Evolutionary conservation across 495 filamentous ascomycete species (phyloP), one percentile per base, ranked within the genome.

Genomic region (Talaromyces nanjingensis): DNA sequence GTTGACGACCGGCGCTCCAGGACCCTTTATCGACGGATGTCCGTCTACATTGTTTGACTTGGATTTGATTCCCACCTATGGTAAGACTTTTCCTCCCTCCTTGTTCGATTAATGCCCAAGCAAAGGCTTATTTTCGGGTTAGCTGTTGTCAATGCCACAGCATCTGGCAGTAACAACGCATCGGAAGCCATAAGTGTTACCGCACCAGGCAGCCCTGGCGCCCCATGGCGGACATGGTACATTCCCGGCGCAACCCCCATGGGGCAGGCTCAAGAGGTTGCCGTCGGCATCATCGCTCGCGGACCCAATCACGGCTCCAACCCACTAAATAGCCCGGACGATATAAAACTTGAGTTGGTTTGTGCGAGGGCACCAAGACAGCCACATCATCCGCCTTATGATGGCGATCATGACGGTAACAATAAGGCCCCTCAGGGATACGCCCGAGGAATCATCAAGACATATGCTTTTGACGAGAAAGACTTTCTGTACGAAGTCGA

Each of bases 151-250:
- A 68, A 68, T 37, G 77, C 79, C 67, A 70, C 60, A 54, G 31
- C n/a, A 24, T 6, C 12, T 54, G 45, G 60, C 29, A 12, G 8
- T 3, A 14, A 31, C 25, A 62, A 62, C 29, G 45, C 25, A 62
- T n/a, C 67, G 68, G 12, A 70, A 27, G 65, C 70, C 22, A 73
- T 74, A 5, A 68, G 65, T 1, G 64, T 78, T 3, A 71, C 73
- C 58, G 69, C 68, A 20, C 61, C 74, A 6, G 78, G 78, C 5
- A 70, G 64, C 14, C 65, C 68, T 24, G 37, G 66, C 20, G 65
- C 55, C 60, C 76, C 78, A 4, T 80, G 76, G 78, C 71, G 72
- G 55, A 75, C 76, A 7, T 79, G 71, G 71, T 76, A 75, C 52
- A 66, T 78, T 12, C 73, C 78, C 61, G 66, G 71, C 49, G 76